phyloP scores from a whole-genome alignment of 164 flowering plant genomes.

The Saururus chinensis region DNA sequence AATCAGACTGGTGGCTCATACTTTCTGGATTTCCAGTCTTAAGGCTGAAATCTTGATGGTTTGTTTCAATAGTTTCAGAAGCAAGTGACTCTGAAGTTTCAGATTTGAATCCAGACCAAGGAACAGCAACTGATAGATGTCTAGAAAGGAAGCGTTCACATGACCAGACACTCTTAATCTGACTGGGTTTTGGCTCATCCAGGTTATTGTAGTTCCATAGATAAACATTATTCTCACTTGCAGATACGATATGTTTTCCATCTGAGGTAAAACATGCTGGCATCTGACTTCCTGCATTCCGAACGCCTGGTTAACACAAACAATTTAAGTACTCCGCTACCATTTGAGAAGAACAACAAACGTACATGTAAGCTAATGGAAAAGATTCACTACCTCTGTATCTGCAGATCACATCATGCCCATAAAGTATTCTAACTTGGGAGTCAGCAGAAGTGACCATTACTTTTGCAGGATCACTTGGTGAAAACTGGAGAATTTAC shows the following conservation, averaged over 20 bases:
- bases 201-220: conserved; percentile 44
- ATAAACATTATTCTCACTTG: conserved; percentile 55
- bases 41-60: not conserved
- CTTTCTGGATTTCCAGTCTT: conserved; percentile 6
- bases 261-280: conserved; percentile 65
- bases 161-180: conserved; percentile 31
- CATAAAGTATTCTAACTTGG: conserved; percentile 43
- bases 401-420: conserved; percentile 44
- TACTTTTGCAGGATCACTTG: conserved; percentile 46
- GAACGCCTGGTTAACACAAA: conserved; percentile 26
- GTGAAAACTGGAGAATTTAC: conserved; percentile 41
- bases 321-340: not conserved
- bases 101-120: conserved; percentile 56
- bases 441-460: conserved; percentile 80
- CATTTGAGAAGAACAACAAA: not conserved
- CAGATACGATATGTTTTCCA: conserved; percentile 67
- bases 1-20: conserved; percentile 9
- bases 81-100: conserved; percentile 7
- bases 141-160: conserved; percentile 52
- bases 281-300: conserved; percentile 38
- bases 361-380: not conserved
- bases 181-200: conserved; percentile 20
- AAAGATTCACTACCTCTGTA: conserved; percentile 35
- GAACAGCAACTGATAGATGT: conserved; percentile 55
- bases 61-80: conserved; percentile 7